Percentiles rank a stretch among this genome's conserved stretches.
phyloP scores from a whole-genome alignment of 2,329 filamentous ascomycete species.

The Fusarium denticulatum region DNA sequence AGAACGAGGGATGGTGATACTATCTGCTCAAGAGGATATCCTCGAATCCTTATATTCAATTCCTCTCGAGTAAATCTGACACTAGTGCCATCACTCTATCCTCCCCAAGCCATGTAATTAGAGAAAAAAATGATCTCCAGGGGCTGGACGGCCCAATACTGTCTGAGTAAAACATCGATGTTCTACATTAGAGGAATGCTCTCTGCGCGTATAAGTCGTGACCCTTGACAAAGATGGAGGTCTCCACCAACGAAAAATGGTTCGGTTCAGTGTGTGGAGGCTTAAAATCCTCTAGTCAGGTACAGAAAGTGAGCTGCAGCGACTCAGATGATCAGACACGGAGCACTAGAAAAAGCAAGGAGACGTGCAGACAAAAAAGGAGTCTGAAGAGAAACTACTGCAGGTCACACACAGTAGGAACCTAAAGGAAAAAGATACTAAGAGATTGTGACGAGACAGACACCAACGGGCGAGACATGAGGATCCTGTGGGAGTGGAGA shows the following conservation, averaged over 20 bases:
- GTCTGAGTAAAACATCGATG: slow-evolving; percentile 29
- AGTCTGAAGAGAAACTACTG: slow-evolving; percentile 21
- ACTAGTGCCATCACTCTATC: slow-evolving; percentile 13
- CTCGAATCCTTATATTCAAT: slow-evolving; percentile 39
- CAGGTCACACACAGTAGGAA: not conserved
- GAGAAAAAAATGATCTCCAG: slow-evolving; percentile 18
- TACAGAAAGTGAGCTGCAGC: slow-evolving; percentile 6
- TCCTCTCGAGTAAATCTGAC: slow-evolving; percentile 12
- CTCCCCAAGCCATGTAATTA: slow-evolving; percentile 29
- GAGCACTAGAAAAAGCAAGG: slow-evolving; percentile 14
- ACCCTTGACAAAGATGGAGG: slow-evolving; percentile 13
- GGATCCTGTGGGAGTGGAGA: not conserved
- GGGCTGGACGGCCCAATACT: slow-evolving; percentile 27
- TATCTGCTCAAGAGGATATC: slow-evolving; percentile 25
- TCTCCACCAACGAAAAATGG: slow-evolving; percentile 4
- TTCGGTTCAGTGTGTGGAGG: not conserved
- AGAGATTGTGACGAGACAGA: slow-evolving; percentile 30
- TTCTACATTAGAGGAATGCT: slow-evolving; percentile 33
- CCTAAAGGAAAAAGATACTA: not conserved
- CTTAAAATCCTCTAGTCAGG: slow-evolving; percentile 21
- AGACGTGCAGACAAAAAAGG: slow-evolving; percentile 3
- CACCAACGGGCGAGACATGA: slow-evolving; percentile 29
- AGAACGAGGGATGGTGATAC: slow-evolving; percentile 20
- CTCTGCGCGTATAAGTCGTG: slow-evolving; percentile 34
- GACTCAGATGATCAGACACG: slow-evolving; percentile 35